Evolutionary conservation across 2,329 filamentous ascomycete species (phyloP).

Genomic region (Alternaria arborescens): DNA sequence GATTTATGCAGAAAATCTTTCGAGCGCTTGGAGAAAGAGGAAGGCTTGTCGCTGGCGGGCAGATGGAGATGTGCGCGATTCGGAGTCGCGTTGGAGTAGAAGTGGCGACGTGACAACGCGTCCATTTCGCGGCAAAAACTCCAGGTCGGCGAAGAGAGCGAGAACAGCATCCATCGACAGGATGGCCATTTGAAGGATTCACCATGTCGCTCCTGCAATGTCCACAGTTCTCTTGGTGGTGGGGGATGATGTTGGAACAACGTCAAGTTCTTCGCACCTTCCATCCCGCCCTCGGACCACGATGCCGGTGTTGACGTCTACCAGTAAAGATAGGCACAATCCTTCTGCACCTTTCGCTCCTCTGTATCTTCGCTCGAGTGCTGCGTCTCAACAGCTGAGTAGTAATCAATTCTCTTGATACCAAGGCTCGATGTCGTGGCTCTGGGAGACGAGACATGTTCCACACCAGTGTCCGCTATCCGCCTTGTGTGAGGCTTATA

Average conservation of each 20-base stretch:
- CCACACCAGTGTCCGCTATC: constrained; percentile 5
- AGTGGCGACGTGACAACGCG: constrained; percentile 17
- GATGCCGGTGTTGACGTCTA: neutral
- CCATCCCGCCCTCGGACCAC: neutral
- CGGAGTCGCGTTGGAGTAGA: constrained; percentile 1
- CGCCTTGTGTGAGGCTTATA: constrained; percentile 17
- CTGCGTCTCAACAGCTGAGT: neutral
- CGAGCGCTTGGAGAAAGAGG: constrained; percentile 8
- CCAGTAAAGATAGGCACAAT: neutral
- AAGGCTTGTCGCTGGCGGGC: constrained; percentile 5
- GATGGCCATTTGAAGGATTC: constrained; percentile 5
- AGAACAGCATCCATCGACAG: constrained; percentile 10
- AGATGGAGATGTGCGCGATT: constrained; percentile 10
- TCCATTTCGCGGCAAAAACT: constrained; percentile 8
- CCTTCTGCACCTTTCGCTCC: neutral
- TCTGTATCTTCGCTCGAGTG: neutral
- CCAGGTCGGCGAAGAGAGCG: constrained; percentile 9
- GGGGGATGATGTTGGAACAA: neutral
- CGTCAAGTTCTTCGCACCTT: constrained; percentile 3
- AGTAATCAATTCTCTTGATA: neutral
- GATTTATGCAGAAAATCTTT: constrained; percentile 8
- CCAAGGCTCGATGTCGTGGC: neutral
- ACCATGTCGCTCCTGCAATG: constrained; percentile 12
- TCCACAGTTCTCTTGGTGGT: constrained; percentile 3
- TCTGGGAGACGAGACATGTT: constrained; percentile 18